Evolutionary conservation across 192 early-diverging fungal species (phyloP).

Genomic region (Podila horticola): DNA sequence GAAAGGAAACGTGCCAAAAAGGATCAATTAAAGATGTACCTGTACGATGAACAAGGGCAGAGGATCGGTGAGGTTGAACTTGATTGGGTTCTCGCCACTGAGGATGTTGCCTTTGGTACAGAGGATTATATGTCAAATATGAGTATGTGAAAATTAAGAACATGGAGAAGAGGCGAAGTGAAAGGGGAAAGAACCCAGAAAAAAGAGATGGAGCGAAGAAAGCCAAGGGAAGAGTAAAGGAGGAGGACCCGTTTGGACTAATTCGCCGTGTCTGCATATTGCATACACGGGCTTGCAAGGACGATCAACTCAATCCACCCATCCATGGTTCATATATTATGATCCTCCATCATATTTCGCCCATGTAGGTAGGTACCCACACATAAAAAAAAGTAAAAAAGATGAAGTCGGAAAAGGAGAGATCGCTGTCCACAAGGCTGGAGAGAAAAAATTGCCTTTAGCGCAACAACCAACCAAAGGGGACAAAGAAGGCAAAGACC

Average conservation of each 20-base stretch:
- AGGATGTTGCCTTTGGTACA: conserved; percentile 53
- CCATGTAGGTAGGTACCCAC: too few relatives aligned
- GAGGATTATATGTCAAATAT: background rate
- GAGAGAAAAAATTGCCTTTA: background rate
- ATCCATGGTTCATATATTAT: too few relatives aligned
- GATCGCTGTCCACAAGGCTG: background rate
- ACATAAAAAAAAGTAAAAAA: background rate
- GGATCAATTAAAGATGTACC: conserved; percentile 18
- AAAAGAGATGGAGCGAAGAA: background rate
- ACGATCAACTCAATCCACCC: background rate
- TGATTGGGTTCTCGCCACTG: conserved; percentile 69
- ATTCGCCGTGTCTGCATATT: too few relatives aligned
- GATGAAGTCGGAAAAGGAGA: background rate
- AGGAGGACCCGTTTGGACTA: background rate
- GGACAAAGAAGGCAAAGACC: background rate
- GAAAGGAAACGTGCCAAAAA: background rate
- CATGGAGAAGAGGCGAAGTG: background rate
- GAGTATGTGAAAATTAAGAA: background rate
- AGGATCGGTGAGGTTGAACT: conserved; percentile 61
- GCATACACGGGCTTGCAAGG: background rate
- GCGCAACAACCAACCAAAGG: background rate
- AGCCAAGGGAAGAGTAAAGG: background rate
- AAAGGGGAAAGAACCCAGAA: background rate
- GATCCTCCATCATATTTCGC: too few relatives aligned
- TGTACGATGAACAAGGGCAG: conserved; percentile 82